Percentiles rank a stretch among this genome's conserved stretches.
These are phyloP conservation scores for Metschnikowia dekortorum DNA, from an alignment of 805 yeast genomes.

Conservation along the genomic window DNA sequence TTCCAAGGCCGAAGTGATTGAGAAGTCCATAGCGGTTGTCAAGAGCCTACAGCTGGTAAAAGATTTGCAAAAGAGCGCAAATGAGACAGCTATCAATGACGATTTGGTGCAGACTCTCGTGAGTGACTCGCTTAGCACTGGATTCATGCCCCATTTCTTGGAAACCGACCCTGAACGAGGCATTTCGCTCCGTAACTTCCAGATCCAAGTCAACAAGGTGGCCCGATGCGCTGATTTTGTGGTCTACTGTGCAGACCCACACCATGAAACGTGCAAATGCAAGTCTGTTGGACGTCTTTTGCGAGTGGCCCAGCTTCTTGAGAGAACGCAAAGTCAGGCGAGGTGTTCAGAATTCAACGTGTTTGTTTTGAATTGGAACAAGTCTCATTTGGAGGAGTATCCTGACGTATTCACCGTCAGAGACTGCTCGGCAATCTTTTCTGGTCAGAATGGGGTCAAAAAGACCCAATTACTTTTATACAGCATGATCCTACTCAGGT, in stretches of 20 bases:
- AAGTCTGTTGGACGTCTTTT: conserved; percentile 28
- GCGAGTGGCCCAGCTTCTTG: conserved; percentile 35
- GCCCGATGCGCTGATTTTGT: conserved; percentile 71
- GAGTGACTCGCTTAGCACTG: conserved; percentile 41
- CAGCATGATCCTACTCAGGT: conserved; percentile 5
- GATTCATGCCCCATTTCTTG: conserved; percentile 49
- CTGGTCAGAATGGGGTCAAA: conserved; percentile 11
- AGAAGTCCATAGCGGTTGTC: conserved; percentile 4
- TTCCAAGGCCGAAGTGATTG: conserved; percentile 29
- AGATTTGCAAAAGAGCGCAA: not conserved
- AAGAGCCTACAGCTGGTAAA: not conserved
- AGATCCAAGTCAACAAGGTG: conserved; percentile 77
- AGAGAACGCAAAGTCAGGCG: not conserved
- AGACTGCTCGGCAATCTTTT: conserved; percentile 10
- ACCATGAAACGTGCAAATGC: conserved; percentile 6
- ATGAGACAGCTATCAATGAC: not conserved
- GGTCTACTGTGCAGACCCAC: conserved; percentile 43
- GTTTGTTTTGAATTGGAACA: conserved; percentile 14
- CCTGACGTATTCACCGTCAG: conserved; percentile 12
- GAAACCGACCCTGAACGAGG: conserved; percentile 68
- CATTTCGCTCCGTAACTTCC: conserved; percentile 76
- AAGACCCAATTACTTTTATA: conserved; percentile 18
- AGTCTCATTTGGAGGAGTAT: not conserved
- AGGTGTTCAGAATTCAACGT: conserved; percentile 16
- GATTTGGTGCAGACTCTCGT: conserved; percentile 24